Evolutionary conservation across 208 protist genomes (phyloP).

Genomic region (Strigomonas galati): DNA sequence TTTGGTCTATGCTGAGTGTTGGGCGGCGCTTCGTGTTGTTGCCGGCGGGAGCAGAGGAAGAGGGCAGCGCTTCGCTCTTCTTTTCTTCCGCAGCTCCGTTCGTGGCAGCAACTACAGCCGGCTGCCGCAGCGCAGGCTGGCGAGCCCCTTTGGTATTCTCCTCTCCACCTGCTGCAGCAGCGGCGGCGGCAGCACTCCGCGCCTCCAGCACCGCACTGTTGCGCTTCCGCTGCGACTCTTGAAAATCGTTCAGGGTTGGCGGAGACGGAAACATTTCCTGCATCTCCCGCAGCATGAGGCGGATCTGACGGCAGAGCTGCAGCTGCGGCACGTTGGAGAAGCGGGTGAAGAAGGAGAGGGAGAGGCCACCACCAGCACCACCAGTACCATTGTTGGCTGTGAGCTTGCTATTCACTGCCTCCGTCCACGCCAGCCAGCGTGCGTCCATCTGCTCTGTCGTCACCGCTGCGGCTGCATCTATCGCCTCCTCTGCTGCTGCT

Average conservation of each 20-base stretch:
- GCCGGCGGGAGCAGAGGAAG: too few relatives aligned
- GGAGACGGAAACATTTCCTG: conserved; percentile 18
- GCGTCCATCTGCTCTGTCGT: background rate
- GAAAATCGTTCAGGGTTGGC: conserved; percentile 25
- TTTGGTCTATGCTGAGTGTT: background rate
- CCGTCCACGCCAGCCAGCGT: background rate
- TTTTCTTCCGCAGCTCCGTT: too few relatives aligned
- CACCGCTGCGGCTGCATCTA: background rate
- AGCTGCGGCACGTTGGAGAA: conserved; percentile 53
- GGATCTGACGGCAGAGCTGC: conserved; percentile 51
- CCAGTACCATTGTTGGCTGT: too few relatives aligned
- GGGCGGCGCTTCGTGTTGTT: background rate
- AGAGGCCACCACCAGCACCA: background rate
- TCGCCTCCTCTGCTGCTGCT: background rate
- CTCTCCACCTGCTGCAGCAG: background rate
- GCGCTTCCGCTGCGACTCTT: conserved; percentile 31
- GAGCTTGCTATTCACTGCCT: conserved; percentile 1
- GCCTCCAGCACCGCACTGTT: conserved; percentile 21
- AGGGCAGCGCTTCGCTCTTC: too few relatives aligned
- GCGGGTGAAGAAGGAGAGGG: conserved; percentile 21
- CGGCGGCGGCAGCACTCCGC: background rate
- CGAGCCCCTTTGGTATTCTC: background rate
- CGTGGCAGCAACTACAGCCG: too few relatives aligned
- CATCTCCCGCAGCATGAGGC: conserved; percentile 35
- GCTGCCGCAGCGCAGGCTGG: background rate